Evolutionary conservation across 2,329 filamentous ascomycete species (phyloP).

Genomic region (Penicillium sp.): DNA sequence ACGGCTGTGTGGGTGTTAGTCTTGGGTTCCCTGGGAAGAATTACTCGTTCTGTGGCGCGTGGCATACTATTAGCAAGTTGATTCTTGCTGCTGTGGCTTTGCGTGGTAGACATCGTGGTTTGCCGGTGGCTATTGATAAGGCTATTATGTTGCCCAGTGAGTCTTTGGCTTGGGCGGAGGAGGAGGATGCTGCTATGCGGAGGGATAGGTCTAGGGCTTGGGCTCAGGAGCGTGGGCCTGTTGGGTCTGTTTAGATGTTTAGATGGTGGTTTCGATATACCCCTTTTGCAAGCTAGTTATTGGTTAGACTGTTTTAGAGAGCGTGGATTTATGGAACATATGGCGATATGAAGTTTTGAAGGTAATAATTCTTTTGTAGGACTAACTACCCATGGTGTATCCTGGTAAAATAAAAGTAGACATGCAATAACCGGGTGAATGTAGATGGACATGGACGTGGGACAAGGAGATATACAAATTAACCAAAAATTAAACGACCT

Average conservation of each 20-base stretch:
- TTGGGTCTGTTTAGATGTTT: conserved; percentile 22
- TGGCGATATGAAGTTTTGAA: conserved; percentile 9
- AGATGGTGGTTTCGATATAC: not conserved
- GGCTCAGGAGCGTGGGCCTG: conserved; percentile 24
- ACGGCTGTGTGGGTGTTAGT: conserved; percentile 61
- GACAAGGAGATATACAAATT: conserved; percentile 18
- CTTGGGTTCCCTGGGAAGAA: conserved; percentile 54
- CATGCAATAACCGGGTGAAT: conserved; percentile 11
- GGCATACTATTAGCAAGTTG: conserved; percentile 57
- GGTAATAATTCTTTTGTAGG: conserved; percentile 12
- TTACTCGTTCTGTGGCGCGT: conserved; percentile 56
- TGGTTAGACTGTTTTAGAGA: conserved; percentile 3
- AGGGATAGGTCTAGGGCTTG: conserved; percentile 27
- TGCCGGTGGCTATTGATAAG: conserved; percentile 57
- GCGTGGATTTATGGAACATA: not conserved
- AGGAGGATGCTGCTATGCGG: conserved; percentile 40
- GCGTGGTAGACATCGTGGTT: conserved; percentile 54
- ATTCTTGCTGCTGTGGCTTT: conserved; percentile 58
- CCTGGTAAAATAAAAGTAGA: conserved; percentile 10
- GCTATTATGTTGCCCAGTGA: conserved; percentile 46
- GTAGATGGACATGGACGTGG: conserved; percentile 3
- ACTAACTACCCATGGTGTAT: conserved; percentile 9
- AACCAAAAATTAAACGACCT: conserved; percentile 5
- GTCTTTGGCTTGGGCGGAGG: conserved; percentile 41
- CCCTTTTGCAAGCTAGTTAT: not conserved